Conservation (phyloP, 2,329 filamentous ascomycete species). For the Aspergillus sp. region DNA sequence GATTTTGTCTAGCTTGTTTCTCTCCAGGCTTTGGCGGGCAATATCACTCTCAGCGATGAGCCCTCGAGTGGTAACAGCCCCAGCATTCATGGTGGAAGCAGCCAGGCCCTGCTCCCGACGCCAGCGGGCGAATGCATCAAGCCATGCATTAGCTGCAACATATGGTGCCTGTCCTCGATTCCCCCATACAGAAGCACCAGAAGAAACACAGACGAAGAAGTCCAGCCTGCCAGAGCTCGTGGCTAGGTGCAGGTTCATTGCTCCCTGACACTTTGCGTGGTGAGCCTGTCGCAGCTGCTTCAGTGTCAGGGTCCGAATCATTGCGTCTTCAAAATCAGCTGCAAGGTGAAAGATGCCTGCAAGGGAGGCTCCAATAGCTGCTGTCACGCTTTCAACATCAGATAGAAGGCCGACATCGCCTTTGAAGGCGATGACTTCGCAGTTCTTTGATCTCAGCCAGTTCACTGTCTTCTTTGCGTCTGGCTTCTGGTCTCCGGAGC, state of each 20-base stretch:
- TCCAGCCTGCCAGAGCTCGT: not conserved
- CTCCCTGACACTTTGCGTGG: not conserved
- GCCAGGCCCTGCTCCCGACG: not conserved
- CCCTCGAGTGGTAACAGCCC: not conserved
- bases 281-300: not conserved
- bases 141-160: not conserved
- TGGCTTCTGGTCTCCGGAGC: not conserved
- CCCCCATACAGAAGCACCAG: not conserved
- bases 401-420: not conserved
- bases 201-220: not conserved
- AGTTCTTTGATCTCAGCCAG: not conserved
- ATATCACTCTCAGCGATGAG: not conserved
- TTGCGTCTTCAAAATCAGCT: not conserved
- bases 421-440: not conserved
- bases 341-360: not conserved
- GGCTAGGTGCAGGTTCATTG: not conserved
- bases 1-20: not conserved
- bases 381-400: not conserved
- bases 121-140: slow-evolving; percentile 3
- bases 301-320: not conserved
- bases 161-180: not conserved
- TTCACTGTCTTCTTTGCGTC: not conserved
- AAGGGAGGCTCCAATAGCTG: not conserved
- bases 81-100: not conserved
- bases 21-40: slow-evolving; percentile 3